phyloP scores from a whole-genome alignment of 805 yeast species.

The Candida silvatica region DNA sequence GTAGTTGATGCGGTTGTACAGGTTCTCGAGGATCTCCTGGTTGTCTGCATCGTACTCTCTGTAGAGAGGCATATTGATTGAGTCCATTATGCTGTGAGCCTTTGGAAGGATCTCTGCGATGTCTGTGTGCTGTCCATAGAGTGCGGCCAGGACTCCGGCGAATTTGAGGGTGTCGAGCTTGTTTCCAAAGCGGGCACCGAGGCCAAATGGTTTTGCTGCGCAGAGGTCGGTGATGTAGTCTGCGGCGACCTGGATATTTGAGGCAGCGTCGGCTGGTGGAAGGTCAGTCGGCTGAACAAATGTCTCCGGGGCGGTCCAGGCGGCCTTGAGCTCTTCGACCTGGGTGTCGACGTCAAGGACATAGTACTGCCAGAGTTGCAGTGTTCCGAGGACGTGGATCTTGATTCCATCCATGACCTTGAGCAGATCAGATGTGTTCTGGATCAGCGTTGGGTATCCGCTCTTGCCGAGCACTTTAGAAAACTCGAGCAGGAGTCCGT shows the following conservation, averaged over 20 bases:
- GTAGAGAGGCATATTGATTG: constrained; percentile 68
- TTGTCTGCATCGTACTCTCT: constrained; percentile 69
- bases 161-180: constrained; percentile 41
- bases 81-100: constrained; percentile 56
- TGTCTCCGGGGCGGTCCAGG: constrained; percentile 21
- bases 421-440: constrained; percentile 44
- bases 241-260: no score
- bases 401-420: constrained; percentile 60
- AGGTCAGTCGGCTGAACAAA: constrained; percentile 14
- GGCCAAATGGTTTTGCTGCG: constrained; percentile 31
- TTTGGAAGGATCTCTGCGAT: constrained; percentile 19
- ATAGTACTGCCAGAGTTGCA: constrained; percentile 84
- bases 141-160: constrained; percentile 38
- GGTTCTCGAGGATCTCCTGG: constrained; percentile 53
- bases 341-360: constrained; percentile 49
- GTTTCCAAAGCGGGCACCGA: constrained; percentile 44
- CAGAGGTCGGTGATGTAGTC: constrained; percentile 38
- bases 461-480: constrained; percentile 46
- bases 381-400: constrained; percentile 52
- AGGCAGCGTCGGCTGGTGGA: constrained; percentile 35
- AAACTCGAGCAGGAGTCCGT: constrained; percentile 55
- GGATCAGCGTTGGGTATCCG: constrained; percentile 54
- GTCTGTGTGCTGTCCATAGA: constrained; percentile 17
- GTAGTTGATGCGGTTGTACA: constrained; percentile 69
- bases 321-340: constrained; percentile 28